Evolutionary conservation across 2,329 filamentous ascomycete species (phyloP), one percentile per base, ranked within the genome.

Genomic region (Cercospora sp.): DNA sequence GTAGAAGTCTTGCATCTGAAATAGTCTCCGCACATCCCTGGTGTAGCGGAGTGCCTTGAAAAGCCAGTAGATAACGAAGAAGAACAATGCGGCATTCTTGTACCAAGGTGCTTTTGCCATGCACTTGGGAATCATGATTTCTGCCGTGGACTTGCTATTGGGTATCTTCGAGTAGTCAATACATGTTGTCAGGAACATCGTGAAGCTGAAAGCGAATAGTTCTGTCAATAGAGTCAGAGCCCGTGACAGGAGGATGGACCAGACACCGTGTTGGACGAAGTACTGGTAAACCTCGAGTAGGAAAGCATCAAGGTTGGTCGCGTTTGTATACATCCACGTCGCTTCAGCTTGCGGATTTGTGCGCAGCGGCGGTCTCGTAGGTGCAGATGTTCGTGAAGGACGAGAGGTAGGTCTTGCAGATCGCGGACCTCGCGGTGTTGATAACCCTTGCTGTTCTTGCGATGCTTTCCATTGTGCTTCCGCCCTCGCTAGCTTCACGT

Each of bases 241-340:
- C 65, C 91, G 87, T 66, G 89, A 88, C 49, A 94, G 85, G 10
- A 95, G 77, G 64, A 97, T 97, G 66, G 92, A 96, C 86, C 89
- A 93, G 43, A 97, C 88, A 0, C 94, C 94, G 71, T 92, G 90
- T 1, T 90, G 91, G 62, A 90, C 84, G 76, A 91, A 97, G 80
- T 97, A 97, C 71, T 91, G 86, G 78, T 97, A 97, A 3, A 97
- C 92, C 70, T 91, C 91, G 65, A 88, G 87, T 76, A 97, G 88
- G 78, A 97, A 97, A 74, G 89, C 90, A 79, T 97, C 94, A 63
- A 97, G 83, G 76, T 97, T 95, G 43, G 91, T 88, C 66, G 95
- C 92, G 76, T 97, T 97, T 65, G 92, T 92, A 91, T 94, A 97
- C 80, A 92, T 87, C 90, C 93, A 97, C 83, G 97, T 88, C 3